Base-by-base conservation (phyloP, 1,139 yeast species). In the Blastobotrys proliferans region DNA sequence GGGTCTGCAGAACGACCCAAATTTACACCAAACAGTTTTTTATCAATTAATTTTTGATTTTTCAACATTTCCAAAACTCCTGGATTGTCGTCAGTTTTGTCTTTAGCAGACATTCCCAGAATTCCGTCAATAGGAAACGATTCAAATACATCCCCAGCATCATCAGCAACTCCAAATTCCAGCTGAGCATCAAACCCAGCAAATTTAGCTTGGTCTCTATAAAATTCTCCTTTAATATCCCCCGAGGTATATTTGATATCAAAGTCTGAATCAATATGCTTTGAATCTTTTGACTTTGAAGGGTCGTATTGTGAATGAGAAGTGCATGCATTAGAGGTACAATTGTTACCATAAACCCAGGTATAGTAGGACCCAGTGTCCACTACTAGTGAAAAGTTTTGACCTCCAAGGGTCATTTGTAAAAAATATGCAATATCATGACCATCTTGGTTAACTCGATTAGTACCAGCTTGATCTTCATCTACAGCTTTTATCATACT, bases 351-450 rank as follows among this genome's bases (percentile, higher is more conserved):
- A 55, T 77, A 79, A 2, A 81, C 69, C 87, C 87, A 81, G 1
- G 80, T 60, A 47, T 78, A 73, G 29, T 80, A 77, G 28, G 83
- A 77, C 1, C 84, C 86, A 0, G 87, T 80, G 57, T 81, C 87
- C 21, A 81, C 63, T 14, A 81, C 68, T 35, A 81, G 62, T 5
- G 76, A 75, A 54, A 72, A 79, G 17, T 42, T 35, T n/a, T 40
- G 45, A 4, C 57, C 40, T 19, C 66, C 67, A 13, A 62, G 33
- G 17, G 49, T 43, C 13, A 60, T 47, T 30, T 54, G 50, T 27
- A 62, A 41, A 35, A 49, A 59, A 45, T 62, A 62, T 9, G 65
- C 57, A 28, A 61, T 54, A 39, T 62, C 66, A 20, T 51, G 48
- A 11, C 63, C 63, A 31, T 52, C 56, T 27, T 55, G 58, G 26